Conservation (phyloP, 2,329 filamentous ascomycete species). For the Fusarium proliferatum region DNA sequence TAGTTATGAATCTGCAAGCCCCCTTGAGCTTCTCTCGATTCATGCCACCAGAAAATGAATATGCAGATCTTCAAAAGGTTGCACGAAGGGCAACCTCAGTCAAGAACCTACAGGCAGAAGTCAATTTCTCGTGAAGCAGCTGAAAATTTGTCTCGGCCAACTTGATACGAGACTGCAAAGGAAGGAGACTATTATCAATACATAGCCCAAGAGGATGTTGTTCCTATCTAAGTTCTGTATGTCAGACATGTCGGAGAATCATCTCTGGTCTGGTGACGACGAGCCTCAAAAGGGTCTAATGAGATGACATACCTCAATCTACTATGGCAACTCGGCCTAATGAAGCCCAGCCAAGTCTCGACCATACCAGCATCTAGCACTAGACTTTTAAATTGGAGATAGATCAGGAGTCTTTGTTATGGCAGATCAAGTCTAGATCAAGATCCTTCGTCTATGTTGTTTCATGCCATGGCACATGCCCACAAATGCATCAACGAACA, state of each 20-base stretch:
- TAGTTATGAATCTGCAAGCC: background rate
- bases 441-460: background rate
- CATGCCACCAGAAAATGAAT: background rate
- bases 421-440: background rate
- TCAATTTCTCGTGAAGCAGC: no score
- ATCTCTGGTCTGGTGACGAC: background rate
- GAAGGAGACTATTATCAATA: background rate
- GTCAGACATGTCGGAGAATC: background rate
- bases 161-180: background rate
- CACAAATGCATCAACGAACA: background rate
- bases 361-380: background rate
- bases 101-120: background rate
- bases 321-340: background rate
- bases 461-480: background rate
- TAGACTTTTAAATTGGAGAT: background rate
- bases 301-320: background rate
- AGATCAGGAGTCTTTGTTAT: background rate
- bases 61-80: background rate
- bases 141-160: background rate
- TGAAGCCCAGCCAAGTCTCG: background rate
- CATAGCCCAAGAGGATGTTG: background rate
- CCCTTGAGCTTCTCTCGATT: background rate
- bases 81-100: background rate
- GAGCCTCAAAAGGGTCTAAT: background rate
- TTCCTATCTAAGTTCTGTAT: background rate